Evolutionary conservation across 352 stramenopile genomes (phyloP).

Genomic region (Phytophthora gonapodyides): DNA sequence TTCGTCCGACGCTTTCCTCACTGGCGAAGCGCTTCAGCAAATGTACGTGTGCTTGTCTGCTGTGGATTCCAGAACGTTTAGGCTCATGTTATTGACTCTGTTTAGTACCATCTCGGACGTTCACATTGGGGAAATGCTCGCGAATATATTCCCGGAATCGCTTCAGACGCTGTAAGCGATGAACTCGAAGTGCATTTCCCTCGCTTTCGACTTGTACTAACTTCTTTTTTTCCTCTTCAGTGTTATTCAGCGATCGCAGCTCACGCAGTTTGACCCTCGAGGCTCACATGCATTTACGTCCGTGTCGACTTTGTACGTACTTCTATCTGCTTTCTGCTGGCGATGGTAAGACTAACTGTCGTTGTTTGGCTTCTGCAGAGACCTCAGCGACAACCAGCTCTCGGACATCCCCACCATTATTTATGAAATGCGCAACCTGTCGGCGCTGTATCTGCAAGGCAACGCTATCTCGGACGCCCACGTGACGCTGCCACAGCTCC

Average conservation of each 20-base stretch:
- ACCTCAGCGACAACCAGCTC: slow-evolving; percentile 67
- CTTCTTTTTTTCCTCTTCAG: slow-evolving; percentile 33
- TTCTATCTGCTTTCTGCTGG: neutral
- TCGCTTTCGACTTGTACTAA: neutral
- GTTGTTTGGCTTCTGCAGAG: slow-evolving; percentile 33
- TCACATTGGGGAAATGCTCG: slow-evolving; percentile 59
- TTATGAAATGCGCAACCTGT: slow-evolving; percentile 67
- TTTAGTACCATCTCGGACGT: slow-evolving; percentile 63
- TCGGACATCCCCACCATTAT: slow-evolving; percentile 69
- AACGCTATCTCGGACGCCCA: slow-evolving; percentile 64
- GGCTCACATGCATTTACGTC: slow-evolving; percentile 47
- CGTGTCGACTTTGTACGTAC: slow-evolving; percentile 61
- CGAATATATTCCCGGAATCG: slow-evolving; percentile 64
- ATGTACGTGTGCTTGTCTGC: slow-evolving; percentile 38
- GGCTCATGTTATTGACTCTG: slow-evolving; percentile 7
- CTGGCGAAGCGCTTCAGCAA: slow-evolving; percentile 46
- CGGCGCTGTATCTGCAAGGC: slow-evolving; percentile 50
- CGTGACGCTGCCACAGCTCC: slow-evolving; percentile 54
- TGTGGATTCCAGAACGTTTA: neutral
- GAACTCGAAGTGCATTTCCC: too few relatives aligned
- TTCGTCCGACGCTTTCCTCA: slow-evolving; percentile 50
- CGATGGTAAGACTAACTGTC: slow-evolving; percentile 5
- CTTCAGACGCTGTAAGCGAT: slow-evolving; percentile 54
- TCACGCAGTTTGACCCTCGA: slow-evolving; percentile 66
- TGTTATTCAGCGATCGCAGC: slow-evolving; percentile 60